Conservation (phyloP, 495 filamentous ascomycete species). For the Neurospora tetrasperma region DNA sequence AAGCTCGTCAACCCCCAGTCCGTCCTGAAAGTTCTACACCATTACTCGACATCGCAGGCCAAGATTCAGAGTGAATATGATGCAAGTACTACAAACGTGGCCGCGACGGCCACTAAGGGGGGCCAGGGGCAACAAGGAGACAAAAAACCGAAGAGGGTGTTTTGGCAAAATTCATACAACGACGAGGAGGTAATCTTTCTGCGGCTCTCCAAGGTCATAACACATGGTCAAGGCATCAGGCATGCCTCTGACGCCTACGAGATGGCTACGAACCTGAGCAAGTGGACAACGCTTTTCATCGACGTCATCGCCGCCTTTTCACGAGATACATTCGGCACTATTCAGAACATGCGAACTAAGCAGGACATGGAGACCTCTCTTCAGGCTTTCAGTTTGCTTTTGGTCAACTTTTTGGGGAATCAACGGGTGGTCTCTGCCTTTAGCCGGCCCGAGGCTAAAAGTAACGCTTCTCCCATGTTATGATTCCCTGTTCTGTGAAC, state of each 20-base stretch:
- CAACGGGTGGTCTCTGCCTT: constrained; percentile 35
- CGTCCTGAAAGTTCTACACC: constrained; percentile 48
- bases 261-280: constrained; percentile 24
- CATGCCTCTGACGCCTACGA: constrained; percentile 24
- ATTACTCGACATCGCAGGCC: constrained; percentile 43
- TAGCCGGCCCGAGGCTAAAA: constrained; percentile 32
- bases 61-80: constrained; percentile 13
- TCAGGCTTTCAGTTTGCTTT: constrained; percentile 44
- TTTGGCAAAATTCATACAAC: constrained; percentile 40
- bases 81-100: constrained; percentile 6
- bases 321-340: constrained; percentile 27
- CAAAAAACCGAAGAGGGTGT: constrained; percentile 10
- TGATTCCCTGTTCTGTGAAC: constrained; percentile 3
- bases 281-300: constrained; percentile 37
- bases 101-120: constrained; percentile 11
- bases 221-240: constrained; percentile 27
- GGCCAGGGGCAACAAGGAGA: constrained; percentile 9
- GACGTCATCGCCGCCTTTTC: constrained; percentile 30
- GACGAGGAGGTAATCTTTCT: constrained; percentile 44
- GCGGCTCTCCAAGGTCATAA: constrained; percentile 37
- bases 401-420: constrained; percentile 41
- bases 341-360: constrained; percentile 29
- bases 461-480: constrained; percentile 20
- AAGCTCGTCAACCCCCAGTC: constrained; percentile 44
- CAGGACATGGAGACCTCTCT: constrained; percentile 40